phyloP scores from a whole-genome alignment of 176 grass and related monocot species.

The Themeda triandra region DNA sequence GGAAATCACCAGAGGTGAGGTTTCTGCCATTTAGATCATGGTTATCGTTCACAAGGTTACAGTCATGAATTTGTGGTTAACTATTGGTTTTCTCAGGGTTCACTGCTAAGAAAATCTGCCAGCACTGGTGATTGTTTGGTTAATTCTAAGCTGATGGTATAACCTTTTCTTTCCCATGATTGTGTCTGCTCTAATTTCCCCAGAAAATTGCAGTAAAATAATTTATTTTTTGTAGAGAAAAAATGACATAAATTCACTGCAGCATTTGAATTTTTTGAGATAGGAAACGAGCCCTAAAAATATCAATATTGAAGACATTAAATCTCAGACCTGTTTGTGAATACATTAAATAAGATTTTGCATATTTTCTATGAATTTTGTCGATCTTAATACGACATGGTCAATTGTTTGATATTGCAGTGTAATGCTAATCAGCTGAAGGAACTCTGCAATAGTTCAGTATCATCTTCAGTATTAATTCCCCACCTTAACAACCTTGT shows the following conservation, averaged over 20 bases:
- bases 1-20: constrained; percentile 69
- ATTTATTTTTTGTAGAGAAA: background rate
- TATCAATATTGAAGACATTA: background rate
- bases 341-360: background rate
- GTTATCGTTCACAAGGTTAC: background rate
- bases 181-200: background rate
- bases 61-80: constrained; percentile 9
- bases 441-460: constrained; percentile 69
- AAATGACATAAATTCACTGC: background rate
- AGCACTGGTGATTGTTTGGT: constrained; percentile 82
- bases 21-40: constrained; percentile 24
- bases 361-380: background rate
- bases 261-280: background rate
- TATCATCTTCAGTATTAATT: constrained; percentile 76
- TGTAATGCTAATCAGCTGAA: constrained; percentile 54
- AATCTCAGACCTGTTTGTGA: background rate
- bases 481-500: constrained; percentile 98
- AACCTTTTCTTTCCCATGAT: background rate
- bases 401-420: constrained; percentile 36
- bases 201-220: background rate
- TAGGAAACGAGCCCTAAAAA: background rate
- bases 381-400: background rate
- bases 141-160: constrained; percentile 73
- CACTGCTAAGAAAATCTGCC: constrained; percentile 87
- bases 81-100: constrained; percentile 52